These are phyloP conservation scores for Taphrina communis DNA, from an alignment of 1,139 yeast species.

Conservation along the genomic window DNA sequence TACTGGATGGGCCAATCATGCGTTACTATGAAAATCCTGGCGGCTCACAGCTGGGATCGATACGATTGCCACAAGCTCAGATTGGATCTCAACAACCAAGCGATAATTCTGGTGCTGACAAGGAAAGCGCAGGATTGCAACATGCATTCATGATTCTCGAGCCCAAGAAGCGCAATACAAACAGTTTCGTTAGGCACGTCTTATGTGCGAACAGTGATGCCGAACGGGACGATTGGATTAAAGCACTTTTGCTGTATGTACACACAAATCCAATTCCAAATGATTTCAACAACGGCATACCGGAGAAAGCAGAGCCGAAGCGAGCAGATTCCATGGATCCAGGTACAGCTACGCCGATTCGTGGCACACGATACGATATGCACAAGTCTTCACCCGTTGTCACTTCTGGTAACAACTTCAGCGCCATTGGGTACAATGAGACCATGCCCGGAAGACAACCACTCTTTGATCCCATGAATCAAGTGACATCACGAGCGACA, in stretches of 20 bases:
- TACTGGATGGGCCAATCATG: conserved; percentile 67
- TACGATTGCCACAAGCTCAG: conserved; percentile 64
- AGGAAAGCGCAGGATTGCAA: conserved; percentile 62
- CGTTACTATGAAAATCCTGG: conserved; percentile 68
- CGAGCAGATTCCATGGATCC: neutral
- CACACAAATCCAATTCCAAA: neutral
- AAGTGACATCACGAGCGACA: neutral
- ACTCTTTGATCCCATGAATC: conserved; percentile 4
- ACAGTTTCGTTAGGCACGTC: conserved; percentile 65
- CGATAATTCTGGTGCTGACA: conserved; percentile 51
- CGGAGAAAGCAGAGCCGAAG: conserved; percentile 9
- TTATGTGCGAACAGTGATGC: conserved; percentile 82
- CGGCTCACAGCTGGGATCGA: conserved; percentile 64
- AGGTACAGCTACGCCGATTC: neutral
- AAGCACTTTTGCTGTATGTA: conserved; percentile 60
- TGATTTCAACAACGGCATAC: neutral
- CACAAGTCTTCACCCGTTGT: neutral
- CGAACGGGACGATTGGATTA: conserved; percentile 82
- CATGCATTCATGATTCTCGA: conserved; percentile 80
- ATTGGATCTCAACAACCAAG: conserved; percentile 65
- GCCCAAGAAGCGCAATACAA: conserved; percentile 60
- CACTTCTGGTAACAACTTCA: neutral
- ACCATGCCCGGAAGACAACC: conserved; percentile 17
- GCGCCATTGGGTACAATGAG: conserved; percentile 18
- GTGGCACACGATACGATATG: neutral